Percentiles rank a stretch among this genome's conserved stretches.
Evolutionary conservation across 2,329 filamentous ascomycete genomes (phyloP).

Genomic region (Penicillium sp.): DNA sequence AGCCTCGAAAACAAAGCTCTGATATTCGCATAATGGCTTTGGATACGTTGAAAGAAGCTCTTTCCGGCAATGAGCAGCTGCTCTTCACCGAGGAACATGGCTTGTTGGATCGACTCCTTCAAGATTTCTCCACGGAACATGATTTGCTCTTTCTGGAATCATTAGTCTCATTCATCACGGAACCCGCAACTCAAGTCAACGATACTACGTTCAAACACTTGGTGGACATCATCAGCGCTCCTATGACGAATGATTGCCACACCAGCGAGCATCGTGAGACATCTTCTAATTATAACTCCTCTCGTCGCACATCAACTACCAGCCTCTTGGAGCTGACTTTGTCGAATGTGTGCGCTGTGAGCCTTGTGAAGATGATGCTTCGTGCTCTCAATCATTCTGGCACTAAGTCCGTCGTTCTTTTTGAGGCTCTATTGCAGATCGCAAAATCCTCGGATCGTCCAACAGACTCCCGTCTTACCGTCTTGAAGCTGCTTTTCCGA

Average conservation of each 20-base stretch:
- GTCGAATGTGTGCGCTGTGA: slow-evolving; percentile 66
- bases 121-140: slow-evolving; percentile 37
- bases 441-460: slow-evolving; percentile 60
- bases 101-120: slow-evolving; percentile 33
- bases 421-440: slow-evolving; percentile 63
- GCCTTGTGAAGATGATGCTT: slow-evolving; percentile 74
- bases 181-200: slow-evolving; percentile 30
- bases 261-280: slow-evolving; percentile 41
- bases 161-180: slow-evolving; percentile 40
- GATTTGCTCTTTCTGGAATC: slow-evolving; percentile 40
- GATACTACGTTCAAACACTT: slow-evolving; percentile 33
- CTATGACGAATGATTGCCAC: slow-evolving; percentile 35
- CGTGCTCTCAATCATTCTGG: slow-evolving; percentile 66
- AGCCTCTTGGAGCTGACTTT: slow-evolving; percentile 34
- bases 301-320: slow-evolving; percentile 30
- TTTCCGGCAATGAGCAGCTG: slow-evolving; percentile 31
- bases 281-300: slow-evolving; percentile 28
- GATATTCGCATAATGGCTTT: slow-evolving; percentile 42
- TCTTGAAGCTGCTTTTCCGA: slow-evolving; percentile 76
- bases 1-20: slow-evolving; percentile 36
- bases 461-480: slow-evolving; percentile 67
- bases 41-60: slow-evolving; percentile 40
- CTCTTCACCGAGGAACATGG: slow-evolving; percentile 33
- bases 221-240: slow-evolving; percentile 33
- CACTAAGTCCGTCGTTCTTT: slow-evolving; percentile 62